Percentiles rank a stretch among this genome's conserved stretches.
Conservation (phyloP, 306 rosid species). For the Amphicarpaea edgeworthii region DNA sequence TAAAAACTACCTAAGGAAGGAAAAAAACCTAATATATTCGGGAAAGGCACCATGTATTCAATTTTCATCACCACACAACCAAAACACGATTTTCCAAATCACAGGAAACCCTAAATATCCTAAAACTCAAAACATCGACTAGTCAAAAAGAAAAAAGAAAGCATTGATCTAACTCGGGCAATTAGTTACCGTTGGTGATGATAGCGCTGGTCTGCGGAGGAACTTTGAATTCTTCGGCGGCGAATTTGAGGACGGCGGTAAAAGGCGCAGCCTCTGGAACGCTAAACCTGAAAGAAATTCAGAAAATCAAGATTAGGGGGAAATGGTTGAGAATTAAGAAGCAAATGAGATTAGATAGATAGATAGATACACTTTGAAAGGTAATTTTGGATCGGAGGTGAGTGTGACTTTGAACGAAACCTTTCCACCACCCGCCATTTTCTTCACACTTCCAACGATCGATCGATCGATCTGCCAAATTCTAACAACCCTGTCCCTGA, state of each 20-base stretch:
- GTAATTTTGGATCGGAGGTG: slow-evolving; percentile 98
- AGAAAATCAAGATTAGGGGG: slow-evolving; percentile 20
- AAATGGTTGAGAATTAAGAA: not conserved
- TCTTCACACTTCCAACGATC: not conserved
- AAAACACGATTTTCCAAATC: not conserved
- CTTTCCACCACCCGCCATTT: slow-evolving; percentile 93
- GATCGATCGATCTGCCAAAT: not conserved
- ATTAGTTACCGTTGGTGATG: slow-evolving; percentile 82
- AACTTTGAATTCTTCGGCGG: slow-evolving; percentile 97
- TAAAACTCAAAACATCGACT: slow-evolving; percentile 1
- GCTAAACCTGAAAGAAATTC: slow-evolving; percentile 70
- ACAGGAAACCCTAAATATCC: not conserved
- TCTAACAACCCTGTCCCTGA: not conserved
- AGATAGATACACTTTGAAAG: slow-evolving; percentile 83
- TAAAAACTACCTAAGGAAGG: not conserved
- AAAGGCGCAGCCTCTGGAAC: slow-evolving; percentile 99
- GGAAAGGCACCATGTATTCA: not conserved
- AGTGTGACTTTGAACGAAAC: slow-evolving; percentile 98
- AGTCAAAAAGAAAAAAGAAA: not conserved
- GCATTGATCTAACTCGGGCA: not conserved
- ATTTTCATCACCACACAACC: not conserved
- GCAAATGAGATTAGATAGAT: not conserved
- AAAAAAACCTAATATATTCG: not conserved
- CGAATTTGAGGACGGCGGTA: slow-evolving; percentile 96
- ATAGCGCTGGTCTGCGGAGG: slow-evolving; percentile 99